Base-by-base conservation (phyloP, 768 basidiomycete genomes). In the Pleurotus platypus region DNA sequence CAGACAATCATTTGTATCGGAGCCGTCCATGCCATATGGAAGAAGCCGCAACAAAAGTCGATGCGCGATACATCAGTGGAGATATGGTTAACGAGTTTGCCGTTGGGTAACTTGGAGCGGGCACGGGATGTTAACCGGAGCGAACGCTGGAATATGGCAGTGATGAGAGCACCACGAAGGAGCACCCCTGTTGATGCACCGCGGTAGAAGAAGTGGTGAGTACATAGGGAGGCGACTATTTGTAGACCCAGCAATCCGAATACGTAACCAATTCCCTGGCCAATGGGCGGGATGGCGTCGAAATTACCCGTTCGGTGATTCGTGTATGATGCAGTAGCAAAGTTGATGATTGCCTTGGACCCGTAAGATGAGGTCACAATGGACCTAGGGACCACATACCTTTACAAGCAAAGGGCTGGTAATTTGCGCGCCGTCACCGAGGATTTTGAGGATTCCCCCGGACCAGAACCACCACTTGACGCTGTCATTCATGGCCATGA, bases 61-160 rank as follows among this genome's bases (percentile, higher is more conserved):
- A 98, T 90, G 18, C 94, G 83, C 26, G 90, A 93, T 18, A 95
- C 85, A 66, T 94, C 93, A 1, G 90, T 92, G 4, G 91, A 93
- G 59, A 98, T 95, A 72, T 96, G 93, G 62, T 94, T 95, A 60
- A 97, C 88, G 9, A 97, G 81, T 66, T 89, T 89, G 18, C 94
- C 95, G 64, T 92, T 97, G 1, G 90, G 84, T 43, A 95, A 79
- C 7, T 82, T 85, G 1, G 86, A 85, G 5, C 95, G 83, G 5
- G 92, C 84, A 42, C 91, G 86, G 15, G 89, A 82, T 2, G 90
- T 89, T 30, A 98, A 78, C 24, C 75, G 80, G 20, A 97, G 77
- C 1, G 89, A 86, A 43, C 88, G 85, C 24, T 83, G 78, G 70
- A 94, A 97, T 38, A 97, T 87, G 1, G 90, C 86, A 1, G 90